phyloP scores from a whole-genome alignment of 2,329 filamentous ascomycete species.

The Dothidotthia symphoricarpi region DNA sequence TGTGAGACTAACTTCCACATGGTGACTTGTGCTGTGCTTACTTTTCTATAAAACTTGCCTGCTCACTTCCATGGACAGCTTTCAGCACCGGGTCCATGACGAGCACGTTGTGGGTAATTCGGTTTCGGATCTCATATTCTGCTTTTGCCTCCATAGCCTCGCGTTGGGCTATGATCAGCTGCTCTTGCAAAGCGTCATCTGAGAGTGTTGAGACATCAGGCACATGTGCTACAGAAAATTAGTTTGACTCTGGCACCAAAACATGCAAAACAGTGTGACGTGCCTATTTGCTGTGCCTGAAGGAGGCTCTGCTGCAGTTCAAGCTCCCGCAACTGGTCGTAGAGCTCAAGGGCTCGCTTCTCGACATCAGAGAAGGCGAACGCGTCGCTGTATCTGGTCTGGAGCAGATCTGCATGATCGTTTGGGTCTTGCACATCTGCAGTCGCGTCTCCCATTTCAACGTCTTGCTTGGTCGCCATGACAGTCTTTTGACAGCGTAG shows the following conservation, averaged over 20 bases:
- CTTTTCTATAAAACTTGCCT: slow-evolving; percentile 67
- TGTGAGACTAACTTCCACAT: slow-evolving; percentile 8
- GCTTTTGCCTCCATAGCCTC: slow-evolving; percentile 70
- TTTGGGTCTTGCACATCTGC: slow-evolving; percentile 10
- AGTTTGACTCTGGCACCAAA: slow-evolving; percentile 8
- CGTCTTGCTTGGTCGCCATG: slow-evolving; percentile 25
- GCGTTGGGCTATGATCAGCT: slow-evolving; percentile 57
- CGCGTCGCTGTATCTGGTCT: slow-evolving; percentile 47
- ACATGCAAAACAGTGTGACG: slow-evolving; percentile 2
- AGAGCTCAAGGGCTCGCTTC: slow-evolving; percentile 63
- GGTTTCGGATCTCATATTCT: slow-evolving; percentile 66
- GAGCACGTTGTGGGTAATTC: slow-evolving; percentile 66
- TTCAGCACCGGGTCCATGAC: slow-evolving; percentile 74
- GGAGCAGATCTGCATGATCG: slow-evolving; percentile 40
- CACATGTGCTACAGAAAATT: slow-evolving; percentile 24
- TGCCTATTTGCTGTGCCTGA: slow-evolving; percentile 42
- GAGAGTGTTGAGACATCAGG: slow-evolving; percentile 42
- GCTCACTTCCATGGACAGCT: slow-evolving; percentile 68
- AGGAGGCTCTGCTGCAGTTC: slow-evolving; percentile 70
- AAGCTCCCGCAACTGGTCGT: slow-evolving; percentile 69
- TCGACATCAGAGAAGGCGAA: slow-evolving; percentile 66
- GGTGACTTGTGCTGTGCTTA: slow-evolving; percentile 38
- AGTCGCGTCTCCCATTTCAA: slow-evolving; percentile 21
- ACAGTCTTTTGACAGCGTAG: no score
- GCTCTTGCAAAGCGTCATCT: slow-evolving; percentile 53